A percentile compares a stretch with the other conserved stretches of the same genome.
Evolutionary conservation across 768 basidiomycete species (phyloP).

Genomic region (Dendrothele bispora): DNA sequence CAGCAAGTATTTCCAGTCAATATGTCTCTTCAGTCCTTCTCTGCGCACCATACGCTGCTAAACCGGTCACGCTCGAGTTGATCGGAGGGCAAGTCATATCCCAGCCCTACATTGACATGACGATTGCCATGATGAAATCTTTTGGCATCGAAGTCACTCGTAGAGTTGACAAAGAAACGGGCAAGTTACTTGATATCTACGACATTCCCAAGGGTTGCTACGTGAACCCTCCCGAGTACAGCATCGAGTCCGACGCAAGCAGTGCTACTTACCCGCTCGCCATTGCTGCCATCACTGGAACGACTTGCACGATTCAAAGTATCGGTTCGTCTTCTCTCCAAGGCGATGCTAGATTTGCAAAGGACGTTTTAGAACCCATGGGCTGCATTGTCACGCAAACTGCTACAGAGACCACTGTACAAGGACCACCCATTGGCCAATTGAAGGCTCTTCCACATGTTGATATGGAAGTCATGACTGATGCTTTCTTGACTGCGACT

Average conservation of each 20-base stretch:
- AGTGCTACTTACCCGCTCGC: conserved; percentile 97
- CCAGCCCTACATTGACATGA: conserved; percentile 99
- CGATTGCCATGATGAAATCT: conserved; percentile 93
- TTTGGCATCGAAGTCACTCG: conserved; percentile 84
- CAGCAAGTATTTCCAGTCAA: conserved; percentile 95
- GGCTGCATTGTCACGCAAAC: conserved; percentile 92
- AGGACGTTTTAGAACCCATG: conserved; percentile 91
- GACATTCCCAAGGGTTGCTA: conserved; percentile 82
- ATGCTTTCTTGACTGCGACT: conserved; percentile 95
- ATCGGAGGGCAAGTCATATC: conserved; percentile 95
- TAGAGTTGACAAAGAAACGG: conserved; percentile 55
- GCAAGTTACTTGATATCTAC: conserved; percentile 76
- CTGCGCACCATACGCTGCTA: conserved; percentile 88
- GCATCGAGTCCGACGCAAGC: conserved; percentile 93
- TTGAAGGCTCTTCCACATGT: conserved; percentile 83
- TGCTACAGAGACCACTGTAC: conserved; percentile 84
- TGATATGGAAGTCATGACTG: conserved; percentile 99
- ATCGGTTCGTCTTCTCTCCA: conserved; percentile 91
- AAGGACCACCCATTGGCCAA: conserved; percentile 79
- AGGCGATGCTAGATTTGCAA: conserved; percentile 97
- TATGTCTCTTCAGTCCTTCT: conserved; percentile 97
- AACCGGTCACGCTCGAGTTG: conserved; percentile 86
- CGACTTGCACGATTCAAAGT: conserved; percentile 88
- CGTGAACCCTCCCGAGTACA: conserved; percentile 75
- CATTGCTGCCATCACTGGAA: conserved; percentile 96